Conservation (phyloP, 2,329 filamentous ascomycete species). For the Colletotrichum zoysiae region DNA sequence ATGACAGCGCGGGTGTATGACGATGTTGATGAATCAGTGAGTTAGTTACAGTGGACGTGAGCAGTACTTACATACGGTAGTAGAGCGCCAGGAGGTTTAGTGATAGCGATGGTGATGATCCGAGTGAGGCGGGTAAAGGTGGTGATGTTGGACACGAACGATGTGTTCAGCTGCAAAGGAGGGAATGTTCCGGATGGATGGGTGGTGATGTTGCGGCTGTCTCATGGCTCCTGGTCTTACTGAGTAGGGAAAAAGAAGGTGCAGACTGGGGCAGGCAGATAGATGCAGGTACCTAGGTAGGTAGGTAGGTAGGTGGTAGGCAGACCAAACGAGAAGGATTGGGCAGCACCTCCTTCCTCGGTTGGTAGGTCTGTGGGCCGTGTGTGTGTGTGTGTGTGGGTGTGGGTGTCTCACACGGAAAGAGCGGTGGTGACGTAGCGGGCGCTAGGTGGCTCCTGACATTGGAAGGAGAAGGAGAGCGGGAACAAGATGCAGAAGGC, state of each 20-base stretch:
- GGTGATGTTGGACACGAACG: too few species aligned
- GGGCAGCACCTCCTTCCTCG: background rate
- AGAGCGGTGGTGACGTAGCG: constrained; percentile 12
- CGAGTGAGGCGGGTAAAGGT: too few species aligned
- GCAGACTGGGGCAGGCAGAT: background rate
- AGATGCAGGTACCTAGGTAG: too few species aligned
- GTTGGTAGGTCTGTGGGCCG: too few species aligned
- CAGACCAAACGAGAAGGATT: too few species aligned
- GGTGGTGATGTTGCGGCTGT: background rate
- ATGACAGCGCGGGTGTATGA: constrained; percentile 5
- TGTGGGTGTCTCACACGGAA: constrained; percentile 18
- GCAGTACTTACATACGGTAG: too few species aligned
- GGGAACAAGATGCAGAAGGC: constrained; percentile 14
- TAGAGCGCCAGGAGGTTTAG: background rate
- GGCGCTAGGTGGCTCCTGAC: constrained; percentile 7
- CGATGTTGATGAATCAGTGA: background rate
- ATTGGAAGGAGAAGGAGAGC: constrained; percentile 4
- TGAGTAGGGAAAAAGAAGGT: background rate
- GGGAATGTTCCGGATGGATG: constrained; percentile 2
- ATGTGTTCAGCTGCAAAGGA: background rate
- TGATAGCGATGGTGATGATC: background rate
- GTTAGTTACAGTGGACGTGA: too few species aligned
- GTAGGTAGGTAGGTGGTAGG: too few species aligned
- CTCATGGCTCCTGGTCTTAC: background rate
- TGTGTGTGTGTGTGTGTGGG: background rate